phyloP scores from a whole-genome alignment of 1,284 basidiomycete genomes.

The Papiliotrema fonsecae region DNA sequence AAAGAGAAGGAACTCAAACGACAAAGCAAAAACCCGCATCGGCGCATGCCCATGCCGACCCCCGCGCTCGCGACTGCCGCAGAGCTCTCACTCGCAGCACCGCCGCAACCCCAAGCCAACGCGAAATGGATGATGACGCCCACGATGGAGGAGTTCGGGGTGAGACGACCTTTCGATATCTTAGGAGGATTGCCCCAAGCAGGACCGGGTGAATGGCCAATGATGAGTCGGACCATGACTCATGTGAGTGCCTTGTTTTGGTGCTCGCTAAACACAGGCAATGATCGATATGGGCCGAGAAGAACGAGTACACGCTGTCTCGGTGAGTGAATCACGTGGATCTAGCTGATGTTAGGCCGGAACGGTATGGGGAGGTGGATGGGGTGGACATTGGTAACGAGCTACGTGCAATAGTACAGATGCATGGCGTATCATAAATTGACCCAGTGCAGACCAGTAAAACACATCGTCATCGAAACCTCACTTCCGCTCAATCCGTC shows the following conservation, averaged over 20 bases:
- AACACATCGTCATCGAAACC: not conserved
- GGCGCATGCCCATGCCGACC: conserved; percentile 4
- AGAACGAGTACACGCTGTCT: conserved; percentile 17
- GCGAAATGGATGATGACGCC: conserved; percentile 21
- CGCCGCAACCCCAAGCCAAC: not conserved
- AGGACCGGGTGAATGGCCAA: conserved; percentile 17
- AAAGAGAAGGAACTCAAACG: conserved; percentile 11
- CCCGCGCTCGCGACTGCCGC: conserved; percentile 1
- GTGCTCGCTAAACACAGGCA: not conserved
- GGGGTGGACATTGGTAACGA: conserved; percentile 5
- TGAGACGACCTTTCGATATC: conserved; percentile 19
- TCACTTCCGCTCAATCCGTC: not conserved
- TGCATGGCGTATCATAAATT: not conserved
- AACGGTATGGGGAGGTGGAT: conserved; percentile 2
- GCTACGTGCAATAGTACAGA: not conserved
- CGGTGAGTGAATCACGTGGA: conserved; percentile 2
- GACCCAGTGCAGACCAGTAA: not conserved
- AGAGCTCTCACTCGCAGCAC: not conserved
- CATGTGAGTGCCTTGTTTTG: conserved; percentile 15
- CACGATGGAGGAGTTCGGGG: conserved; percentile 21
- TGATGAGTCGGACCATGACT: conserved; percentile 32
- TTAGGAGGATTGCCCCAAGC: conserved; percentile 8
- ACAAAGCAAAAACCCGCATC: conserved; percentile 12
- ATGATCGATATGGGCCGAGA: conserved; percentile 10
- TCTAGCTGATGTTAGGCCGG: conserved; percentile 1